Percentiles rank a stretch among this genome's conserved stretches.
Conservation (phyloP, 768 basidiomycete species). For the Dacryopinax primogenitus region DNA sequence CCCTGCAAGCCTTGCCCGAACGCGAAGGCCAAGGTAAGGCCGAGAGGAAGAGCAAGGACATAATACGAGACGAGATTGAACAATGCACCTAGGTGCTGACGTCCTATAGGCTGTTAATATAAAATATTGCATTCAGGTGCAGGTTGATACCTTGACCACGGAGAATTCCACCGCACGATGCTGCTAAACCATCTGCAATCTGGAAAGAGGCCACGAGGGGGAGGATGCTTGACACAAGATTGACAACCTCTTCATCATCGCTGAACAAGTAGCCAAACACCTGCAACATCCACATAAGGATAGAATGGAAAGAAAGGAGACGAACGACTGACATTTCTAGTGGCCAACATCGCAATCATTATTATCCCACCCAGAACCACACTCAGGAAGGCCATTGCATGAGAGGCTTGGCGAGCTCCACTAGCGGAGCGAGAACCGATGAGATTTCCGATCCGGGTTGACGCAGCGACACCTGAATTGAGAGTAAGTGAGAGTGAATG, state of each 20-base stretch:
- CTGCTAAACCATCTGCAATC: constrained; percentile 42
- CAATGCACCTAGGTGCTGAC: constrained; percentile 59
- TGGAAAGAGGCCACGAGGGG: constrained; percentile 46
- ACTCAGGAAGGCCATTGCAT: constrained; percentile 51
- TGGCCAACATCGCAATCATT: constrained; percentile 45
- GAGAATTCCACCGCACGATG: constrained; percentile 39
- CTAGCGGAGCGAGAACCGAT: constrained; percentile 45
- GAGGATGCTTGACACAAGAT: constrained; percentile 39
- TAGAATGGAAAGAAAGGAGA: not conserved
- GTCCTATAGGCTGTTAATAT: constrained; percentile 22
- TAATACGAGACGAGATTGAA: constrained; percentile 62
- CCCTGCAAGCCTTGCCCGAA: constrained; percentile 33
- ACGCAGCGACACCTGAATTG: constrained; percentile 47
- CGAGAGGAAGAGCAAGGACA: constrained; percentile 40
- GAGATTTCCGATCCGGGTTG: constrained; percentile 58
- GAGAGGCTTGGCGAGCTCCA: constrained; percentile 45
- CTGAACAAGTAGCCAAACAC: constrained; percentile 57
- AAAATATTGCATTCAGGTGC: not conserved
- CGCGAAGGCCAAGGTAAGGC: constrained; percentile 40
- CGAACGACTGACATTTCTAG: constrained; percentile 39
- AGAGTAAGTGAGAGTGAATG: not conserved
- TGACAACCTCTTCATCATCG: constrained; percentile 43
- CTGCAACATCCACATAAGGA: constrained; percentile 25
- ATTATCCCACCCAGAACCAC: constrained; percentile 45
- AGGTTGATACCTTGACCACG: constrained; percentile 35